Evolutionary conservation across 305 asterid species (phyloP).

Genomic region (Fraxinus greggii): DNA sequence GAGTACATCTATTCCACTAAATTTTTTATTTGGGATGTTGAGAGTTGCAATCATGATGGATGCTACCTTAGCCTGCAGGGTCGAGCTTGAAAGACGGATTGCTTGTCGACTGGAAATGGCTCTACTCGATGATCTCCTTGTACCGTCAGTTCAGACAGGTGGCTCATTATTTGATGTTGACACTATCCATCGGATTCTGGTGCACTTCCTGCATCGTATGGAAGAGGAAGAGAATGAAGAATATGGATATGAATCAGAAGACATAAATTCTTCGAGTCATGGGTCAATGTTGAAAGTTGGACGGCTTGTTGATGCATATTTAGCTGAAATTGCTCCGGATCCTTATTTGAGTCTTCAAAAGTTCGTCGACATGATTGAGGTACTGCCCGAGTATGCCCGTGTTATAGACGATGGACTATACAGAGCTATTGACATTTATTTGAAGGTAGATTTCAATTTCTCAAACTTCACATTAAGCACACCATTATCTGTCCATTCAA

Average conservation of each 20-base stretch:
- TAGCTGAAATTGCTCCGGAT: slow-evolving; percentile 76
- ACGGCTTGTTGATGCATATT: slow-evolving; percentile 58
- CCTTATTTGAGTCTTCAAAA: slow-evolving; percentile 57
- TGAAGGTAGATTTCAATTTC: slow-evolving; percentile 46
- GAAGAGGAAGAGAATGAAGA: slow-evolving; percentile 53
- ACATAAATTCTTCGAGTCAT: slow-evolving; percentile 44
- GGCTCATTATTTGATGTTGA: slow-evolving; percentile 61
- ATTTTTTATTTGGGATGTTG: slow-evolving; percentile 59
- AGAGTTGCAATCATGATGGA: slow-evolving; percentile 59
- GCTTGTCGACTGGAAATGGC: slow-evolving; percentile 55
- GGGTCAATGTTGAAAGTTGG: slow-evolving; percentile 55
- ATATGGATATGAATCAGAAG: slow-evolving; percentile 57
- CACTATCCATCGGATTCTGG: slow-evolving; percentile 51
- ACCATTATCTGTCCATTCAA: neutral
- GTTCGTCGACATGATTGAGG: slow-evolving; percentile 51
- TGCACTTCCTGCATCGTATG: slow-evolving; percentile 52
- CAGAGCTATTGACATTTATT: slow-evolving; percentile 65
- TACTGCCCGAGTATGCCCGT: slow-evolving; percentile 76
- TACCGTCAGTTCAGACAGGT: slow-evolving; percentile 52
- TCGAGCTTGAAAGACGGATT: slow-evolving; percentile 62
- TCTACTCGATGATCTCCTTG: slow-evolving; percentile 57
- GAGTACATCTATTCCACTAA: slow-evolving; percentile 46
- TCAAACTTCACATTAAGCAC: neutral
- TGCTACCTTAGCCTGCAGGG: slow-evolving; percentile 47
- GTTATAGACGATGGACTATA: slow-evolving; percentile 67